Conservation (phyloP, 2,329 filamentous ascomycete genomes). For the Pyrenochaeta sp. region DNA sequence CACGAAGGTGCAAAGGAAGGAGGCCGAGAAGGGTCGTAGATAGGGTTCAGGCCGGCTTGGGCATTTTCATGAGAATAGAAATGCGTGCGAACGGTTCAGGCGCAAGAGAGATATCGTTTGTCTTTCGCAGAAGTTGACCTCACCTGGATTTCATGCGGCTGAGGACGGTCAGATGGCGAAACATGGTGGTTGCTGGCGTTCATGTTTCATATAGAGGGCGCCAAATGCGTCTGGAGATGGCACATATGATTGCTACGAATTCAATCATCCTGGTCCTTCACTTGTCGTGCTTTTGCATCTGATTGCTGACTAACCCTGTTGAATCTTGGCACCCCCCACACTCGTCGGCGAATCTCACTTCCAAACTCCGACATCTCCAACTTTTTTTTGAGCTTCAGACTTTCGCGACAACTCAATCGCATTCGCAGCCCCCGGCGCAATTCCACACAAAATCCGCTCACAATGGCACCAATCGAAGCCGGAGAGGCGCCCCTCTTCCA, state of each 20-base stretch:
- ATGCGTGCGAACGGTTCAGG: too few relatives aligned
- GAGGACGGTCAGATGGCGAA: neutral
- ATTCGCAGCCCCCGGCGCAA: conserved; percentile 12
- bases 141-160: neutral
- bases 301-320: conserved; percentile 4
- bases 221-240: too few relatives aligned
- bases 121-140: neutral
- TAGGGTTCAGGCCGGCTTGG: conserved; percentile 7
- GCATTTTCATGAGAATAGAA: too few relatives aligned
- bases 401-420: conserved; percentile 21
- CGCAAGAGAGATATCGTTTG: too few relatives aligned
- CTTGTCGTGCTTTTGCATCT: neutral
- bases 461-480: conserved; percentile 36
- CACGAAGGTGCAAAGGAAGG: conserved; percentile 63
- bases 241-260: too few relatives aligned
- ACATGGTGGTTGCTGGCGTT: too few relatives aligned
- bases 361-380: conserved; percentile 34
- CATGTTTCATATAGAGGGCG: neutral
- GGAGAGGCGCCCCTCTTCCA: conserved; percentile 64
- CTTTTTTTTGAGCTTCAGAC: conserved; percentile 34
- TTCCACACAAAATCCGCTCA: conserved; percentile 2
- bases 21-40: conserved; percentile 41
- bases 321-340: conserved; percentile 16
- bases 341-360: conserved; percentile 13
- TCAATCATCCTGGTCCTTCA: too few relatives aligned